A percentile compares a stretch with the other conserved stretches of the same genome.
Evolutionary conservation across 805 yeast genomes (phyloP).

Genomic region (Saccharomycopsis guyanensis): DNA sequence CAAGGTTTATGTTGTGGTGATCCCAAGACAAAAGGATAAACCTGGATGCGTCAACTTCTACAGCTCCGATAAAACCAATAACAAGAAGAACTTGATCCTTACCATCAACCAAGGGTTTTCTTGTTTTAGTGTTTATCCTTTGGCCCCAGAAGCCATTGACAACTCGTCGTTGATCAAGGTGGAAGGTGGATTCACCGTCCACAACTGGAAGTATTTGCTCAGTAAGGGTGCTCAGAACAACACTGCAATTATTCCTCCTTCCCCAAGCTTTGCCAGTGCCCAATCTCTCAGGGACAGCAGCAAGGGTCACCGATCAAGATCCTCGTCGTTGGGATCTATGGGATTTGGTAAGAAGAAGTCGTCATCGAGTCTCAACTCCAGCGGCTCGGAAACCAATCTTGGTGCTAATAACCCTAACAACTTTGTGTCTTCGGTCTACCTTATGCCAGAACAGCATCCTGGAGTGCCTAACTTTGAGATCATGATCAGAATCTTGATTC

Average conservation of each 20-base stretch:
- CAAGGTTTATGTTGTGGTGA: slow-evolving; percentile 42
- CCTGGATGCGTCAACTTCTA: slow-evolving; percentile 49
- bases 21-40: slow-evolving; percentile 33
- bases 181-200: slow-evolving; percentile 44
- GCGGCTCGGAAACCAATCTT: slow-evolving; percentile 3
- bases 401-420: slow-evolving; percentile 1
- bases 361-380: slow-evolving; percentile 14
- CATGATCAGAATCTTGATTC: slow-evolving; percentile 61
- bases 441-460: slow-evolving; percentile 66
- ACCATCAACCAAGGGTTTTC: slow-evolving; percentile 38
- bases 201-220: slow-evolving; percentile 20
- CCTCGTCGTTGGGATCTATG: slow-evolving; percentile 18
- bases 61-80: slow-evolving; percentile 35
- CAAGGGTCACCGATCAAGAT: slow-evolving; percentile 14
- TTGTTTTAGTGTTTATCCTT: slow-evolving; percentile 53
- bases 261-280: slow-evolving; percentile 10
- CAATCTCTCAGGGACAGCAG: neutral
- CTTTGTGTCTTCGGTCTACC: slow-evolving; percentile 31
- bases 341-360: slow-evolving; percentile 10
- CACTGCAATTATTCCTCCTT: slow-evolving; percentile 9
- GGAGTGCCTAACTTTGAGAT: slow-evolving; percentile 69
- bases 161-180: slow-evolving; percentile 48
- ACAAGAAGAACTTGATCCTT: slow-evolving; percentile 45
- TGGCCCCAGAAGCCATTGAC: slow-evolving; percentile 48
- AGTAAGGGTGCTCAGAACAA: slow-evolving; percentile 12